Evolutionary conservation across 805 yeast genomes (phyloP).

Genomic region (Dipodascopsis tothii): DNA sequence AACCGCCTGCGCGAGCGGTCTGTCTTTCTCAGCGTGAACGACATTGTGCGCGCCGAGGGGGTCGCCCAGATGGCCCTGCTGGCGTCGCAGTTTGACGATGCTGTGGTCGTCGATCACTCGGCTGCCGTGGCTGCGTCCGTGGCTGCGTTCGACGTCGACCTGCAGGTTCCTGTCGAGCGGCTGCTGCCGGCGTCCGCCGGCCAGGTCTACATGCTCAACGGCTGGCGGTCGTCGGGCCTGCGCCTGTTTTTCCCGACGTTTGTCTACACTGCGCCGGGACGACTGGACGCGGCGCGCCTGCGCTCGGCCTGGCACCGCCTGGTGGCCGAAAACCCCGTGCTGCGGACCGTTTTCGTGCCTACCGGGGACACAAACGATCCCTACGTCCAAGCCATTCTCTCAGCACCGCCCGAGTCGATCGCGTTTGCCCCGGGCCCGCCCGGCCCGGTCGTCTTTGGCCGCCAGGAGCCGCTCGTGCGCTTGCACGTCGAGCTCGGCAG

Average conservation of each 20-base stretch:
- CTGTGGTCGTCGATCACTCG: neutral
- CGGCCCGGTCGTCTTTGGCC: neutral
- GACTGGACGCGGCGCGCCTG: conserved; percentile 6
- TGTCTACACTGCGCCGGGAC: neutral
- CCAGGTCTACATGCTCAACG: conserved; percentile 23
- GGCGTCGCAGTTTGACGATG: neutral
- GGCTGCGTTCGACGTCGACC: neutral
- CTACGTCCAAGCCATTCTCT: conserved; percentile 16
- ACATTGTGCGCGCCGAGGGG: conserved; percentile 8
- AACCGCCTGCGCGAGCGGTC: conserved; percentile 8
- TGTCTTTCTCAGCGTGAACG: conserved; percentile 15
- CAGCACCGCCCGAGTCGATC: neutral
- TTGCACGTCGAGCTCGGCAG: conserved; percentile 1
- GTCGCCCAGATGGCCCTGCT: conserved; percentile 7
- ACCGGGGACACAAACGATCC: conserved; percentile 9
- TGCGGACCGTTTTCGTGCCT: conserved; percentile 21
- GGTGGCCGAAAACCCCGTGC: conserved; percentile 6
- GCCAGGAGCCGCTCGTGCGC: conserved; percentile 2
- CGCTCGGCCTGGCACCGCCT: conserved; percentile 16
- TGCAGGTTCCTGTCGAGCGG: conserved; percentile 2
- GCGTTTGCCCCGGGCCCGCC: neutral
- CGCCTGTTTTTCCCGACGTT: conserved; percentile 15
- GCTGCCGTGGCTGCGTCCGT: neutral
- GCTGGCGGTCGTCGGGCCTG: conserved; percentile 16
- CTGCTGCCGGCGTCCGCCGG: conserved; percentile 22